Evolutionary conservation across 352 stramenopile genomes (phyloP).

Genomic region (Phytophthora lateralis): DNA sequence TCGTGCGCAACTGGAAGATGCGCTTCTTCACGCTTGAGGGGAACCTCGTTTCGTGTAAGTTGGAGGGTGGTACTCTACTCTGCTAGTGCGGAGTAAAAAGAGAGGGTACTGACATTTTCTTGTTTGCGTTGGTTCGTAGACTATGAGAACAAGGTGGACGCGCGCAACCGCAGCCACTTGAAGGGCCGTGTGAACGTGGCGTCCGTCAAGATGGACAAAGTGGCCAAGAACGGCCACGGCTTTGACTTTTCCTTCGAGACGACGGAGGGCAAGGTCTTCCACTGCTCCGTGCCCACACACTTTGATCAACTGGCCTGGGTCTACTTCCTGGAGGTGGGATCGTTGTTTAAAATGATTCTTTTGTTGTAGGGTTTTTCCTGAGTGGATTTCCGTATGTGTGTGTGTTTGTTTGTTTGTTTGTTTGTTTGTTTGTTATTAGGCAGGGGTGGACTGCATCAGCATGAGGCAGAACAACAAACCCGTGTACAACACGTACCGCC

Average conservation of each 20-base stretch:
- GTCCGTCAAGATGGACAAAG: constrained; percentile 78
- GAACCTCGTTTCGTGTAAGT: constrained; percentile 83
- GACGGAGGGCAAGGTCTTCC: constrained; percentile 82
- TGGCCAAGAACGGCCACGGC: constrained; percentile 77
- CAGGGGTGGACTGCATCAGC: constrained; percentile 76
- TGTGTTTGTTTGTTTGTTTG: neutral
- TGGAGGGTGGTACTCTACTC: neutral
- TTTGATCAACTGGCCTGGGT: constrained; percentile 86
- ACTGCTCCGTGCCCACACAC: constrained; percentile 80
- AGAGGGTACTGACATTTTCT: neutral
- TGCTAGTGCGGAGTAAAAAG: neutral
- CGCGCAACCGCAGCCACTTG: constrained; percentile 83
- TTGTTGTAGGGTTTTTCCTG: neutral
- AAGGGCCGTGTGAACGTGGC: constrained; percentile 86
- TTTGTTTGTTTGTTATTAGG: constrained; percentile 23
- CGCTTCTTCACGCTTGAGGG: constrained; percentile 89
- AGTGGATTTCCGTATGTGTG: neutral
- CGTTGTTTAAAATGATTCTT: neutral
- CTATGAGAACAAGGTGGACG: constrained; percentile 90
- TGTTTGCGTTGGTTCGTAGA: constrained; percentile 35
- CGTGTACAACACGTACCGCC: constrained; percentile 81
- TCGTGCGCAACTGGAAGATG: constrained; percentile 90
- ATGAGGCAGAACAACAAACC: constrained; percentile 87
- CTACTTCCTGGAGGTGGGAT: constrained; percentile 79
- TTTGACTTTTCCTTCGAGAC: constrained; percentile 90